Evolutionary conservation across 306 rosid species (phyloP), one percentile per base, ranked within the genome.

Genomic region (Hippophae rhamnoides): DNA sequence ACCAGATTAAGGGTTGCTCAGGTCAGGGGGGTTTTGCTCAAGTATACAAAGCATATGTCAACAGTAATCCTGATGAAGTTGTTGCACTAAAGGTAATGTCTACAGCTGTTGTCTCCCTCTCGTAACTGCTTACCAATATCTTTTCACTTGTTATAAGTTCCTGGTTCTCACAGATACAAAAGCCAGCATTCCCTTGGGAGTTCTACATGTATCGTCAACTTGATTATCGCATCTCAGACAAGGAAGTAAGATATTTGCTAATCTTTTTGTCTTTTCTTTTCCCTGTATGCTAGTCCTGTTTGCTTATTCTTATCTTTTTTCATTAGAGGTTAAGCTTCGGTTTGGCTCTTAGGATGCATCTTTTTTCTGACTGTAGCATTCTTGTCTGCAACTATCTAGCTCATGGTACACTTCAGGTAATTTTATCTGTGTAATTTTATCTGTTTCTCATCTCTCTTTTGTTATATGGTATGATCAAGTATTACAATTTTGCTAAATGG

Each of bases 11-110:
- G 75, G 96, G 96, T 38, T 85, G 89, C 65, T 95, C 98, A 13
- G 98, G 96, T 57, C 85, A 76, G 59, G 98, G 96, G 13, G 95
- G 93, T 64, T 92, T 92, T 77, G 96, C 96, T 60, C 87, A 83
- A 79, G 96, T 92, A 27, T 87, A 81, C 61, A 92, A 78, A 81
- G 96, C 95, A 69, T 72, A 69, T 64, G 78, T 69, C 63, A 56
- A 80, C 73, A 61, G 83, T 66, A 86, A 83, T 69, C 84, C 96
- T 13, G 84, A 92, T 52, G 83, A 81, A 46, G 80, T 87, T 38
- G 89, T 92, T 68, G 98, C 89, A 42, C 75, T 92, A 46, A 92
- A 87, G 95, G 98, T 87, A 71, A 56, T 38, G 43, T 44, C 51
- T 10, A 61, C 55, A 40, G 48, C 10, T 18, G 41, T 60, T 0